Conservation (phyloP, 352 stramenopile species). For the Globisporangium abappressorium region DNA sequence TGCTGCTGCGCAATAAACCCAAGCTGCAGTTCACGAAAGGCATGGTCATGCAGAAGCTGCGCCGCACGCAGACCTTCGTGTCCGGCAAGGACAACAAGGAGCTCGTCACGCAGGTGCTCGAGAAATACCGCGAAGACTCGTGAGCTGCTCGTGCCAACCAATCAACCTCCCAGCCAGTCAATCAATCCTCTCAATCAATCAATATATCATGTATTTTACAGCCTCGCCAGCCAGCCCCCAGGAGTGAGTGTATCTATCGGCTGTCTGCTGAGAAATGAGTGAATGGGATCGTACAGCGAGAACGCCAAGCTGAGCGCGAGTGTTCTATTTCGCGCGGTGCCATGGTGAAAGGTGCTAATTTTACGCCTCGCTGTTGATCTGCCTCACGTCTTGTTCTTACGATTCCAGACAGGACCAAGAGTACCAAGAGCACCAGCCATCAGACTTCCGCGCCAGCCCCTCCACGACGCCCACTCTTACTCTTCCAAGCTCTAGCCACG, state of each 20-base stretch:
- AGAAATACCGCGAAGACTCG: constrained; percentile 30
- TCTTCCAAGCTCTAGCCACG: background rate
- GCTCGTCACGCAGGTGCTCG: constrained; percentile 35
- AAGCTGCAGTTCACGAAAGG: constrained; percentile 45
- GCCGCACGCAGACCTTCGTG: constrained; percentile 24
- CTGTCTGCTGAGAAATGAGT: background rate
- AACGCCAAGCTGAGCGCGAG: background rate
- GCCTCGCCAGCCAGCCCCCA: background rate
- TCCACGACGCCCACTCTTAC: background rate
- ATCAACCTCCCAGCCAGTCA: background rate
- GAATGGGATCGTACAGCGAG: background rate
- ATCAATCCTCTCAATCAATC: background rate
- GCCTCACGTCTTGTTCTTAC: background rate
- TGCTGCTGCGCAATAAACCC: constrained; percentile 53
- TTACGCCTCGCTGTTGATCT: background rate
- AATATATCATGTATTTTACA: constrained; percentile 8
- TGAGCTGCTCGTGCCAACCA: background rate
- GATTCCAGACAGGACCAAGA: background rate
- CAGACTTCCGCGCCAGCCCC: background rate
- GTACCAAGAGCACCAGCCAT: background rate
- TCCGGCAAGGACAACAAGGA: constrained; percentile 46
- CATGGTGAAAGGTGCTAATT: background rate
- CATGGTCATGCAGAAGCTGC: constrained; percentile 26
- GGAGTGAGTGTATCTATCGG: background rate
- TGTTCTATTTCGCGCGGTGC: constrained; percentile 3